Evolutionary conservation across 1,284 basidiomycete species (phyloP), one percentile per base, ranked within the genome.

Genomic region (Singerocomus inundabilis): DNA sequence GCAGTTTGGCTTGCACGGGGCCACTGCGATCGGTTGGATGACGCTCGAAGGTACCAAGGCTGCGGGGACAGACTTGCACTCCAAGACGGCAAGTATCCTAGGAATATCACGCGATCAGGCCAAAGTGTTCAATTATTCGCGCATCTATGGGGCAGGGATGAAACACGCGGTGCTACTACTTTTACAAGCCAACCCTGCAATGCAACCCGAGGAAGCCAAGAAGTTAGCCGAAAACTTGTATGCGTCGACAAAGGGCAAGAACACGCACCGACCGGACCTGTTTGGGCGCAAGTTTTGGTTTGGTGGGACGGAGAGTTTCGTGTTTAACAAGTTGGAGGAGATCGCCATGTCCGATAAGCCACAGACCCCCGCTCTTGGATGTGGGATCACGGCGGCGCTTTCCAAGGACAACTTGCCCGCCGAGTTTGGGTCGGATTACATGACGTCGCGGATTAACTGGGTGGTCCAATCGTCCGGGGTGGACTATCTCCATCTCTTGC

Each of bases 321-420:
- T 99, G n/a, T 99, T 99, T 82, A 99, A 99, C 79, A 98, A 96
- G 69, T 81, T 99, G 37, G 97, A 99, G 71, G 85, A 91, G 63
- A 96, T 99, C 57, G 96, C 97, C 1, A 73, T 91, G 24, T 93
- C 88, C 10, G 87, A 93, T 53, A 76, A 80, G 25, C 97, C 96
- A 0, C 82, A 84, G 60, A 99, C 96, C 1, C 97, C 97, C 0
- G 93, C 94, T 0, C 79, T 99, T 3, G 93, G 88, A 5, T 99
- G 96, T 63, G 94, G 94, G 10, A 85, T 99, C 38, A 99, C 96
- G 1, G 82, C 89, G 46, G 96, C 95, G 0, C 76, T 99, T 18
- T 89, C 89, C 15, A 96, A 92, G 70, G 85, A 89, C 55, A 90
- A 92, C 67, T 80, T 99, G 1, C 88, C 89, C 2, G 80, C 80